Conservation (phyloP, 1,284 basidiomycete species). For the Apiotrichum mycotoxinovorans region DNA sequence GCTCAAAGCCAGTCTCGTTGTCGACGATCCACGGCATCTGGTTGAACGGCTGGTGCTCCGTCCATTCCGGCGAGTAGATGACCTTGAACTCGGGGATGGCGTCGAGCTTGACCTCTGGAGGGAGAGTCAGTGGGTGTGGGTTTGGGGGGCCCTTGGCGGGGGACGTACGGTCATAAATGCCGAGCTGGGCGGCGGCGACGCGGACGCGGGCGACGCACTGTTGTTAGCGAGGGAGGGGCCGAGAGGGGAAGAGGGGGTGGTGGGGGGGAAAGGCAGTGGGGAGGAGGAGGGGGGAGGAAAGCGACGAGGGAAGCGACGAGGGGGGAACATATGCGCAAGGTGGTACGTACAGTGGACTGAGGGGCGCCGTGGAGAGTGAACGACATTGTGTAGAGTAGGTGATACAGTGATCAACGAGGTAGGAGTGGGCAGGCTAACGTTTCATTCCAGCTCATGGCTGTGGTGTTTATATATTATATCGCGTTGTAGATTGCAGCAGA, state of each 20-base stretch:
- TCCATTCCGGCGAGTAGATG: constrained; percentile 55
- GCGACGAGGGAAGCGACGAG: no score
- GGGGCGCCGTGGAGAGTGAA: constrained; percentile 21
- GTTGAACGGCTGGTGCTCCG: constrained; percentile 61
- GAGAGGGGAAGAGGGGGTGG: no score
- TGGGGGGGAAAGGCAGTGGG: background rate
- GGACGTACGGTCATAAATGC: constrained; percentile 10
- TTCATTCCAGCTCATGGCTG: no score
- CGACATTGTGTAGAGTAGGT: constrained; percentile 15
- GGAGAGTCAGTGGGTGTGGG: background rate
- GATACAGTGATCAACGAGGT: no score
- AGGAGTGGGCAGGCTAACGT: no score
- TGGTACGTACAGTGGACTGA: constrained; percentile 24
- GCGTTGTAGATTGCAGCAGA: no score
- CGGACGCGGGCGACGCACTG: constrained; percentile 29
- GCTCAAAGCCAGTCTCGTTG: constrained; percentile 23
- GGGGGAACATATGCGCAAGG: no score
- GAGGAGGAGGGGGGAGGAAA: background rate
- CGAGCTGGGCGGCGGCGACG: constrained; percentile 15
- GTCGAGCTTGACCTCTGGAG: constrained; percentile 29
- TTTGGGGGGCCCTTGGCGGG: background rate
- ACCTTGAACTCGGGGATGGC: constrained; percentile 37
- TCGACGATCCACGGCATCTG: constrained; percentile 61
- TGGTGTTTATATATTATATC: no score
- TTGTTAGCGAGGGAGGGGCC: no score